These are phyloP conservation scores for Diplogelasinospora grovesii DNA, from an alignment of 495 filamentous ascomycete genomes.

Conservation along the genomic window DNA sequence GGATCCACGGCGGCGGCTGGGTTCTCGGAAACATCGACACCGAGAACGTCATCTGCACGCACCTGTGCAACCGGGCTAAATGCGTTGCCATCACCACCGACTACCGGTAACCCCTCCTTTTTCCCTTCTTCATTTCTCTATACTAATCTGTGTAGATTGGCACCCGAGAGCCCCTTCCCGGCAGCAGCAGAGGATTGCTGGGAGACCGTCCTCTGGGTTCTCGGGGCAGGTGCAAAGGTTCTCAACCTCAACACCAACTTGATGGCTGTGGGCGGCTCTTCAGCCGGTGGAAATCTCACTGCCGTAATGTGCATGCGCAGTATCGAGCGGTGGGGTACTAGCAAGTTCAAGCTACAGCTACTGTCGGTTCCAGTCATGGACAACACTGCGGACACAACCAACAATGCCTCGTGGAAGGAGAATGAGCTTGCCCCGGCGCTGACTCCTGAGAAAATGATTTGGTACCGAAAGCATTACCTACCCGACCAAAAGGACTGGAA, in stretches of 20 bases:
- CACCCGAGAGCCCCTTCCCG: constrained; percentile 50
- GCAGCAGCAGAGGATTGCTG: constrained; percentile 52
- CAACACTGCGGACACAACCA: constrained; percentile 44
- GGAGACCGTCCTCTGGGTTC: constrained; percentile 51
- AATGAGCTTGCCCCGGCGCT: constrained; percentile 47
- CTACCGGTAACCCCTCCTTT: constrained; percentile 45
- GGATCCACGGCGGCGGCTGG: constrained; percentile 56
- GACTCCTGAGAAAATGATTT: constrained; percentile 50
- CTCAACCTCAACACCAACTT: constrained; percentile 40
- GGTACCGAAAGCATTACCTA: constrained; percentile 53
- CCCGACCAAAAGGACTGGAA: constrained; percentile 38
- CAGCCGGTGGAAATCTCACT: constrained; percentile 51
- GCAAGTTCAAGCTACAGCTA: constrained; percentile 41
- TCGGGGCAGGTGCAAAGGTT: constrained; percentile 29
- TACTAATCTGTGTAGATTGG: constrained; percentile 30
- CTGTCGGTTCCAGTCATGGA: constrained; percentile 55
- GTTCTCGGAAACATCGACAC: constrained; percentile 53
- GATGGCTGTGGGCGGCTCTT: constrained; percentile 49
- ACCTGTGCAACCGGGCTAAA: constrained; percentile 43
- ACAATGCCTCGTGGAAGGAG: constrained; percentile 40
- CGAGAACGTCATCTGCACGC: constrained; percentile 51
- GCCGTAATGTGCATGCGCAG: constrained; percentile 50
- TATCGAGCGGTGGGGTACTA: constrained; percentile 29
- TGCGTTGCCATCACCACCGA: constrained; percentile 51
- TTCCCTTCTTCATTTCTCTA: neutral